A percentile compares a stretch with the other conserved stretches of the same genome.
Conservation (phyloP, 2,329 filamentous ascomycete species). For the Mariannaea sp. region DNA sequence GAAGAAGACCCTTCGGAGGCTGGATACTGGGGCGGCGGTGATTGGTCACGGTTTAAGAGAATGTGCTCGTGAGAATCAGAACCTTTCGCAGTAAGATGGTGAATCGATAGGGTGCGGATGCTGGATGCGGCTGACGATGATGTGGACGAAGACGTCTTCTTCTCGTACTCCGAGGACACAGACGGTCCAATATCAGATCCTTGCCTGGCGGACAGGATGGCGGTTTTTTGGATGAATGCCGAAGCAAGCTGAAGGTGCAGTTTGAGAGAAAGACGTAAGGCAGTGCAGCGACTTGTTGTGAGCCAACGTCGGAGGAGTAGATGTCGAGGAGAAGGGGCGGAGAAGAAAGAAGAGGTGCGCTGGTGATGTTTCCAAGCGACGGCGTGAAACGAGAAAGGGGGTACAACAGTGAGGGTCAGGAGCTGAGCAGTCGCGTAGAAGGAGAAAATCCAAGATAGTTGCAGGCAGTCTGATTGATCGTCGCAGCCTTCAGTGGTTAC, state of each 20-base stretch:
- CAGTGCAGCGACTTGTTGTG: slow-evolving; percentile 1
- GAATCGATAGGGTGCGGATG: slow-evolving; percentile 35
- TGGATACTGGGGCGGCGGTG: slow-evolving; percentile 65
- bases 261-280: not conserved
- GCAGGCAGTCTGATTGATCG: slow-evolving; percentile 7
- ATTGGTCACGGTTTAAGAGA: slow-evolving; percentile 46
- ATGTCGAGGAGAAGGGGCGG: slow-evolving; percentile 20
- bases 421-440: not conserved
- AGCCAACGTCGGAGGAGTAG: slow-evolving; percentile 8
- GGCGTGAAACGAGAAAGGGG: slow-evolving; percentile 1
- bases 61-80: slow-evolving; percentile 28
- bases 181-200: slow-evolving; percentile 43
- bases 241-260: slow-evolving; percentile 22
- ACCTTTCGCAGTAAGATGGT: slow-evolving; percentile 31
- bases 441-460: not conserved
- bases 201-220: slow-evolving; percentile 46
- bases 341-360: slow-evolving; percentile 18
- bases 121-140: slow-evolving; percentile 33
- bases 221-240: slow-evolving; percentile 40
- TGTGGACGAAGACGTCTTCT: slow-evolving; percentile 39
- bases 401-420: not conserved
- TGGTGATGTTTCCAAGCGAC: slow-evolving; percentile 22
- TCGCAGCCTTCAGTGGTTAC: slow-evolving; percentile 7
- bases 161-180: slow-evolving; percentile 43
- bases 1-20: slow-evolving; percentile 58